These are phyloP conservation scores for Phylloboletellus chloephorus DNA, from an alignment of 1,284 basidiomycete genomes.

Conservation along the genomic window DNA sequence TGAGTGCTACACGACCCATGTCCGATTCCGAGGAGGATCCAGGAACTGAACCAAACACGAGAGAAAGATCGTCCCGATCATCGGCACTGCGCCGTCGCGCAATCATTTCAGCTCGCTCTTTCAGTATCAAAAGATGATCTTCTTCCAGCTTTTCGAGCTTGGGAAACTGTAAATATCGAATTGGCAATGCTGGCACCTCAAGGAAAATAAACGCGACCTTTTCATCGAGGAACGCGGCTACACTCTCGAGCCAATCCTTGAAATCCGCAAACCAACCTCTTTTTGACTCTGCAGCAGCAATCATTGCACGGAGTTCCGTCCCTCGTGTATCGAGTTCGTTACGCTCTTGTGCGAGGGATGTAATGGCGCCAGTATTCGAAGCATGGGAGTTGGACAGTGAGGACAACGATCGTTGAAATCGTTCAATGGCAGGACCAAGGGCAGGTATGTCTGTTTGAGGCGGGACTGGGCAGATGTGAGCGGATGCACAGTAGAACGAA, in stretches of 20 bases:
- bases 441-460: conserved; percentile 52
- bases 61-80: conserved; percentile 76
- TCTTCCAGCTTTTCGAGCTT: conserved; percentile 81
- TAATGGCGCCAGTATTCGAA: conserved; percentile 56
- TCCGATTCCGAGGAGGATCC: conserved; percentile 33
- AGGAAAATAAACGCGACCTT: conserved; percentile 54
- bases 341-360: conserved; percentile 64
- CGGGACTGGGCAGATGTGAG: conserved; percentile 47
- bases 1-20: conserved; percentile 48
- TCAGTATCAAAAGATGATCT: conserved; percentile 68
- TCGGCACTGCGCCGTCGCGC: conserved; percentile 62
- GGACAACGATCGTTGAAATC: conserved; percentile 58
- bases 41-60: conserved; percentile 62
- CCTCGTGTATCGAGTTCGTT: conserved; percentile 70
- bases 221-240: conserved; percentile 86
- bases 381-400: conserved; percentile 68
- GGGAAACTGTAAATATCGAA: conserved; percentile 59
- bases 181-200: conserved; percentile 4
- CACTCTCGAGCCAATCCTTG: conserved; percentile 80
- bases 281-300: conserved; percentile 76
- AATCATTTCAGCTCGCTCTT: conserved; percentile 72
- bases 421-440: conserved; percentile 51
- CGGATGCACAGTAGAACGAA: not conserved
- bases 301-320: conserved; percentile 73
- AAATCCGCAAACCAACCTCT: conserved; percentile 85